A percentile compares a stretch with the other conserved stretches of the same genome.
Evolutionary conservation across 768 basidiomycete genomes (phyloP).

Genomic region (Cystofilobasidium capitatum): DNA sequence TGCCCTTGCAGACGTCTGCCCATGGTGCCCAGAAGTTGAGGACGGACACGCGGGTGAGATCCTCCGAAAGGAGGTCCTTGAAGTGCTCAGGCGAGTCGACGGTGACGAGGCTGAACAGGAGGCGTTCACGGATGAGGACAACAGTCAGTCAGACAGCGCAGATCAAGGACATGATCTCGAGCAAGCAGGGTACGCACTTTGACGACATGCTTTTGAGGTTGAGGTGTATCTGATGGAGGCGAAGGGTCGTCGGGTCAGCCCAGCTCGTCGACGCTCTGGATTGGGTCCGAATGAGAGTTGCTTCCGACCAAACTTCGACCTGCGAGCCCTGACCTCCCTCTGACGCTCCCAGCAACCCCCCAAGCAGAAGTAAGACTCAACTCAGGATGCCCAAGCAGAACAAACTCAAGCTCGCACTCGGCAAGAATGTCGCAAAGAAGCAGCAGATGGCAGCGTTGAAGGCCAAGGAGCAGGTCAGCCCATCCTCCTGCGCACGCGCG

Average conservation of each 20-base stretch:
- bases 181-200: no score
- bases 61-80: constrained; percentile 59
- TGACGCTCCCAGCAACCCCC: neutral
- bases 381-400: constrained; percentile 5
- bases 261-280: no score
- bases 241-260: no score
- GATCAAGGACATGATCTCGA: neutral
- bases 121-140: neutral
- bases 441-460: neutral
- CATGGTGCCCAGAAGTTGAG: constrained; percentile 91
- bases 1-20: constrained; percentile 82
- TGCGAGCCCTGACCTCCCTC: no score
- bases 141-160: neutral
- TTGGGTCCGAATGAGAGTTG: no score
- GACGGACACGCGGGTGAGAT: constrained; percentile 70
- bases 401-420: constrained; percentile 4
- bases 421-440: neutral
- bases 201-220: no score
- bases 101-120: constrained; percentile 42
- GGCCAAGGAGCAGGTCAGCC: constrained; percentile 10
- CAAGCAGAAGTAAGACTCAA: neutral
- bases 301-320: no score
- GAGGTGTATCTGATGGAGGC: no score
- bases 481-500: no score
- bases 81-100: constrained; percentile 63